phyloP scores from a whole-genome alignment of 1,284 basidiomycete genomes.

The Porogramme epimiltina region DNA sequence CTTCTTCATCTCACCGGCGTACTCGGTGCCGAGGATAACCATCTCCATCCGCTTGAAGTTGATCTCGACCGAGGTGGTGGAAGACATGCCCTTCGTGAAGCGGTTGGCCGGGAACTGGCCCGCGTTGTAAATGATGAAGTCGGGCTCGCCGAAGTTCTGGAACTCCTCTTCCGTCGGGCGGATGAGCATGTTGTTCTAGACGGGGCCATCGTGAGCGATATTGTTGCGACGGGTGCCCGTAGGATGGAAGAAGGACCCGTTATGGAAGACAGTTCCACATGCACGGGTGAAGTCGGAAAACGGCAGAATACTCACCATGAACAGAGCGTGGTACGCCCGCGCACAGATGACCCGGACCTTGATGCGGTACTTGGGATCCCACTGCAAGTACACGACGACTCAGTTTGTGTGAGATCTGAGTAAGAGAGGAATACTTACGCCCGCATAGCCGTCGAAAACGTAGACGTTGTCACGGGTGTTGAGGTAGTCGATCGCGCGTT shows the following conservation, averaged over 20 bases:
- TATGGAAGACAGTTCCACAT: constrained; percentile 8
- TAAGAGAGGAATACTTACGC: constrained; percentile 47
- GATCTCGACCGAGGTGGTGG: constrained; percentile 98
- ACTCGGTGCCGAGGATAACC: constrained; percentile 99
- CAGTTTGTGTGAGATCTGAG: constrained; percentile 5
- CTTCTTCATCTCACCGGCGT: constrained; percentile 99
- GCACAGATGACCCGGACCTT: constrained; percentile 99
- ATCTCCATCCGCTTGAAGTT: constrained; percentile 99
- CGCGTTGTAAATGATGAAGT: constrained; percentile 99
- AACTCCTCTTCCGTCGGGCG: constrained; percentile 96
- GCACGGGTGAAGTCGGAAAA: constrained; percentile 10
- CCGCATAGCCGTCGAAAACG: constrained; percentile 97
- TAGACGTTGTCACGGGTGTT: constrained; percentile 99
- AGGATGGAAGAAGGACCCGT: background rate
- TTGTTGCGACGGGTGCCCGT: constrained; percentile 17
- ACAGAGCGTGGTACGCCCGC: constrained; percentile 98
- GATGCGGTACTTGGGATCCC: constrained; percentile 99
- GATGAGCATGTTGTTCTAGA: constrained; percentile 97
- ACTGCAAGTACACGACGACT: constrained; percentile 45
- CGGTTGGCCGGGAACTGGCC: constrained; percentile 99
- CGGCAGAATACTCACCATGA: constrained; percentile 75
- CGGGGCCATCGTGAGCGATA: constrained; percentile 13
- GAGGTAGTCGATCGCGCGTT: constrained; percentile 99
- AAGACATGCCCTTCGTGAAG: constrained; percentile 99
- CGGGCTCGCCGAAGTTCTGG: constrained; percentile 94